Evolutionary conservation across 2,329 filamentous ascomycete genomes (phyloP), one percentile per base, ranked within the genome.

Genomic region (Ceratocystis cacaofunesta): DNA sequence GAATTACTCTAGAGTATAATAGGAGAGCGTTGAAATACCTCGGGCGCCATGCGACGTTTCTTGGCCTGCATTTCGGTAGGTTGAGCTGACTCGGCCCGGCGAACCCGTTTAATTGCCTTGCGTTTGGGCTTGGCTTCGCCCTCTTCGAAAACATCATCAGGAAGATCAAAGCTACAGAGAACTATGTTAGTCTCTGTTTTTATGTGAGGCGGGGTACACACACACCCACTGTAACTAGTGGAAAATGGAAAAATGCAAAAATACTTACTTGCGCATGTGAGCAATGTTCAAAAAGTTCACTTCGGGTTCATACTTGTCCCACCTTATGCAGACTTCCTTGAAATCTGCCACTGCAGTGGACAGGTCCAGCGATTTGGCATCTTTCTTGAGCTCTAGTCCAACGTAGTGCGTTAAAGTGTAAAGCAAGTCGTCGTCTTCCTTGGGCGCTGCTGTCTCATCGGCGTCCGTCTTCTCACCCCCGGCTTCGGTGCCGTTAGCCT

Each of bases 401-500:
- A 99, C 90, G 73, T 97, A 99, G 74, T 92, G 92, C 1, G 92
- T 96, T 28, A 90, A 91, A 0, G 92, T 97, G 73, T 89, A 95
- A 32, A 97, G 78, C 65, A 79, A 78, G 55, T 71, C 73, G 17
- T 68, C 62, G 64, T 52, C 69, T 67, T 65, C 41, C 15, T 44
- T 67, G 17, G 19, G 25, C 17, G n/a, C 10, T 17, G 28, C 22
- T 62, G 70, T 69, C 25, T 71, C 70, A 17, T 72, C 72, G 4
- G 73, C 70, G 62, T 76, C 73, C 41, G 68, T 62, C 69, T 75
- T 73, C 63, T 69, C 62, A 17, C 67, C 70, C 52, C 41, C 66
- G n/a, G 61, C 65, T 25, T 63, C 30, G 12, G 79, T 41, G 8
- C 36, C 36, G 12, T 41, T 41, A 3, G 36, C 10, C 36, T 41